Evolutionary conservation across 169 alveolate genomes (phyloP).

Genomic region (Plasmodium gonderi): DNA sequence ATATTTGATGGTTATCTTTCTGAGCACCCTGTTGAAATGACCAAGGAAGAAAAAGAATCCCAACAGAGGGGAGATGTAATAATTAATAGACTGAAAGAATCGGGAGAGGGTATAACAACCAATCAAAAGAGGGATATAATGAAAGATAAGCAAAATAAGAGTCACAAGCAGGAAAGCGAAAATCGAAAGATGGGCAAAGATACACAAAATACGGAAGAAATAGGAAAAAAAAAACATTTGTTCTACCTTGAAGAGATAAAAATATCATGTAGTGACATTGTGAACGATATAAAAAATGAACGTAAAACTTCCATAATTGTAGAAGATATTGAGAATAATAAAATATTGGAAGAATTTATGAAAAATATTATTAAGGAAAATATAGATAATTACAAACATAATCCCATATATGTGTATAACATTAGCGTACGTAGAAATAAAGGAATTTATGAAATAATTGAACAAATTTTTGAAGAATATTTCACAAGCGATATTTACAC

Average conservation of each 20-base stretch:
- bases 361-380: slow-evolving; percentile 32
- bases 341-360: slow-evolving; percentile 3
- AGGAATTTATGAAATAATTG: slow-evolving; percentile 62
- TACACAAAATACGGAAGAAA: neutral
- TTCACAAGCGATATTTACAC: neutral
- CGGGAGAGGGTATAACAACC: no score
- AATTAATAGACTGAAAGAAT: no score
- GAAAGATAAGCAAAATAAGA: neutral
- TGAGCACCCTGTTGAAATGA: neutral
- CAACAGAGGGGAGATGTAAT: no score
- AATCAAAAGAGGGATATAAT: no score
- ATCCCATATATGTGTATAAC: slow-evolving; percentile 48
- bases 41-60: neutral
- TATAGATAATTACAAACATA: slow-evolving; percentile 21
- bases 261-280: neutral
- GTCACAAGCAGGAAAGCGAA: neutral
- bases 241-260: neutral
- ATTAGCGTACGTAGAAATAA: slow-evolving; percentile 58
- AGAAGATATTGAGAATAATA: slow-evolving; percentile 47
- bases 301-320: slow-evolving; percentile 11
- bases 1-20: neutral
- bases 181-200: neutral
- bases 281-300: slow-evolving; percentile 18
- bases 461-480: slow-evolving; percentile 23
- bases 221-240: neutral